Evolutionary conservation across 2,329 filamentous ascomycete genomes (phyloP), one percentile per base, ranked within the genome.

Genomic region (Bipolaris zeicola): DNA sequence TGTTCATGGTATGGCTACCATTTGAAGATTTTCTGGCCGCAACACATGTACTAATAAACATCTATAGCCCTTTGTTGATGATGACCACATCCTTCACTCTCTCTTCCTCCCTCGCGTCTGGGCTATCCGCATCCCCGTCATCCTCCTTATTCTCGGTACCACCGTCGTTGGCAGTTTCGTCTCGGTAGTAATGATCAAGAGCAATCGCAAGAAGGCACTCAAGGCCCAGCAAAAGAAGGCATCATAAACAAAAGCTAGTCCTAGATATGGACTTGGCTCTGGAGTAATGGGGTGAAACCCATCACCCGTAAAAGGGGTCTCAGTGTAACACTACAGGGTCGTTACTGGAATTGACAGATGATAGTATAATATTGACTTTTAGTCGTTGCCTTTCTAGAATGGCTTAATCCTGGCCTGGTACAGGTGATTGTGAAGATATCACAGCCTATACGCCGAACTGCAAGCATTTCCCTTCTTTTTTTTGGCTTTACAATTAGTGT

Each of bases 61-160:
- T 13, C 13, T 33, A 24, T 54, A 99, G 95, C 95, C 95, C 76
- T 99, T 99, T 78, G 95, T 99, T 79, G 95, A 99, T 78, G 86
- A 90, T 55, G 91, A 92, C 76, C 95, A 99, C 78, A 89, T 92
- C 55, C 89, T 98, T 57, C 95, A 99, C 76, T 89, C 89, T 76
- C 85, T 98, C 81, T 99, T 99, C 82, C 95, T 92, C 61, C 94
- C 94, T 44, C 93, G 95, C 77, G 93, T 96, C 76, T 99, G 95
- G 95, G 95, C 95, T 59, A 96, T 99, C 76, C 93, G 95, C 77
- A 95, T 99, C 73, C 95, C 95, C 68, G 94, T 99, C 70, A 96
- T 99, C 76, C 88, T 99, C 67, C 89, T 97, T 62, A 87, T 99
- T 44, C 84, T 99, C 65, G 93, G 89, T 63, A 93, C 89, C 58